These are phyloP conservation scores for Pythium sukuiense DNA, from an alignment of 352 stramenopile species.

Conservation along the genomic window DNA sequence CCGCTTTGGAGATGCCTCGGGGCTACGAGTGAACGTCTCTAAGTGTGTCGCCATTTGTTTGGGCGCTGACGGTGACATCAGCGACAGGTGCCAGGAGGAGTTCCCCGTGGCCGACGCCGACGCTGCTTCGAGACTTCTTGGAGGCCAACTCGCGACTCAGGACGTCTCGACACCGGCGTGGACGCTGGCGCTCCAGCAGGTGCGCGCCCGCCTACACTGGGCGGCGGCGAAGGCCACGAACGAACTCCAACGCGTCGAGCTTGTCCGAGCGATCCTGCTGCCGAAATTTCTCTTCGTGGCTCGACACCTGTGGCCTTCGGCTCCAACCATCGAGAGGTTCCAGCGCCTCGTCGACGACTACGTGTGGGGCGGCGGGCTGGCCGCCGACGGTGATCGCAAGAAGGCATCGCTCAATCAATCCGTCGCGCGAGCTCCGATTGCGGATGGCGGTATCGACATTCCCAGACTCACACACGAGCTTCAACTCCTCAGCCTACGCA, in stretches of 20 bases:
- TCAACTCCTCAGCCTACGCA: background rate
- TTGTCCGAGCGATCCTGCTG: background rate
- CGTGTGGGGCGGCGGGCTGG: background rate
- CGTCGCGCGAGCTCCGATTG: background rate
- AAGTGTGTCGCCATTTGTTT: background rate
- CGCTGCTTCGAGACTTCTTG: background rate
- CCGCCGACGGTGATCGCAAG: background rate
- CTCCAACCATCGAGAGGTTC: background rate
- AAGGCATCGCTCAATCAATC: background rate
- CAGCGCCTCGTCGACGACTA: constrained; percentile 1
- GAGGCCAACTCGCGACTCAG: background rate
- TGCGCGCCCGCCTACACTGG: background rate
- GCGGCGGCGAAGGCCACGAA: constrained; percentile 14
- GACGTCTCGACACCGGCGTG: background rate
- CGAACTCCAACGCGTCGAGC: constrained; percentile 8
- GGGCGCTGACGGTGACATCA: background rate
- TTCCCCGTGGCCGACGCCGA: background rate
- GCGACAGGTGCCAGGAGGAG: background rate
- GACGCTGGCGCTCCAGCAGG: background rate
- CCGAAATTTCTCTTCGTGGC: constrained; percentile 19
- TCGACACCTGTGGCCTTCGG: constrained; percentile 6
- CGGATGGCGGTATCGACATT: background rate
- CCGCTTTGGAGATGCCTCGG: background rate
- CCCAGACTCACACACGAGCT: constrained; percentile 5
- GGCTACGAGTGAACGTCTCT: background rate